These are phyloP conservation scores for Bromus sterilis DNA, from an alignment of 176 grass and related monocot species.

Conservation along the genomic window DNA sequence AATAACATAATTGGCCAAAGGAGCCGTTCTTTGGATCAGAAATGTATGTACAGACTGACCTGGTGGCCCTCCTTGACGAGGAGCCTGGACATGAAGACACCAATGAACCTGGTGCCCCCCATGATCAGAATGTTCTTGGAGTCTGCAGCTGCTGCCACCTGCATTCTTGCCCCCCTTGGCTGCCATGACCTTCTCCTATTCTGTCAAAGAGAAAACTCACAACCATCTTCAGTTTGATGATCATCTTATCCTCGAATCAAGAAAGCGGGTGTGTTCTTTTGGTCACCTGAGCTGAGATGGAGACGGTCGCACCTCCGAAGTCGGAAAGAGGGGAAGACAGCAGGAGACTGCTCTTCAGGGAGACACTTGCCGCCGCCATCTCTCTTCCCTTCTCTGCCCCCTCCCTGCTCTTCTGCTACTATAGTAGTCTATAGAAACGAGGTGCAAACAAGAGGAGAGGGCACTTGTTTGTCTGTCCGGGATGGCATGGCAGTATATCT, in stretches of 20 bases:
- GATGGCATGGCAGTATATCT: constrained; percentile 11
- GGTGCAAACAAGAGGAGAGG: constrained; percentile 1
- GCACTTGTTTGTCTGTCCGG: background rate
- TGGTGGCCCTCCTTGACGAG: constrained; percentile 91
- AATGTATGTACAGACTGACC: constrained; percentile 24
- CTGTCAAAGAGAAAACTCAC: constrained; percentile 29
- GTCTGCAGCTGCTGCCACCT: constrained; percentile 44
- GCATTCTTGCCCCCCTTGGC: constrained; percentile 38
- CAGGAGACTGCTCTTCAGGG: constrained; percentile 53
- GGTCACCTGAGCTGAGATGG: constrained; percentile 56
- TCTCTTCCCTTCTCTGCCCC: background rate
- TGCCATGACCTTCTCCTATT: constrained; percentile 57
- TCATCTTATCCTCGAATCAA: background rate
- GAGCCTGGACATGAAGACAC: constrained; percentile 70
- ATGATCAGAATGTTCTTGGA: constrained; percentile 94
- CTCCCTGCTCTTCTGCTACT: background rate
- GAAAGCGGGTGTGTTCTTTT: background rate
- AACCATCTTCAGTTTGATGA: background rate
- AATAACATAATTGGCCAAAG: background rate
- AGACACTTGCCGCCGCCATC: constrained; percentile 36
- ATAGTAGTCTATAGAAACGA: too few species aligned
- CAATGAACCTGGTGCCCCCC: constrained; percentile 95
- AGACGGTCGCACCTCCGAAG: constrained; percentile 47
- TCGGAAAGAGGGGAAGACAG: constrained; percentile 60
- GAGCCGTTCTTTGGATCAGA: background rate